Conservation (phyloP, 495 filamentous ascomycete species). For the Aspergillus sparsus region DNA sequence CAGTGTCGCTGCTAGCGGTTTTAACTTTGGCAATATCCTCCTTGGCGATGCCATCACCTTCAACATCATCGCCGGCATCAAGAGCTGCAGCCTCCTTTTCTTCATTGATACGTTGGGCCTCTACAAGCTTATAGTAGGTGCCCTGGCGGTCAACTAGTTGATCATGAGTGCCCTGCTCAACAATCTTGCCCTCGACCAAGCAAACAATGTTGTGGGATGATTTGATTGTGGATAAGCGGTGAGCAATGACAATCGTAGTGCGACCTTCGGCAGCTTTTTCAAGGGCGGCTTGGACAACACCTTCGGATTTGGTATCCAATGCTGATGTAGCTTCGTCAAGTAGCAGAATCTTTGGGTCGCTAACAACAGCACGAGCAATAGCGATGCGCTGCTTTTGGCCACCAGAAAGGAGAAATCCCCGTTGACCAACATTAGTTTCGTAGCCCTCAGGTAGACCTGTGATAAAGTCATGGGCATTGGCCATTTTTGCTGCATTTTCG, state of each 20-base stretch:
- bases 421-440: conserved; percentile 92
- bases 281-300: conserved; percentile 89
- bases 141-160: conserved; percentile 59
- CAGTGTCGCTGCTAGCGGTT: conserved; percentile 34
- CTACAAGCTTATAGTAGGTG: conserved; percentile 76
- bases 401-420: conserved; percentile 87
- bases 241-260: conserved; percentile 95
- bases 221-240: conserved; percentile 91
- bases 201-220: conserved; percentile 95
- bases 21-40: conserved; percentile 33
- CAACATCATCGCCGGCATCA: conserved; percentile 33
- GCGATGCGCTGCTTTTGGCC: conserved; percentile 96
- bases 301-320: conserved; percentile 94
- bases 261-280: conserved; percentile 85
- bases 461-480: conserved; percentile 94
- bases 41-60: conserved; percentile 32
- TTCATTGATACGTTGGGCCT: conserved; percentile 75
- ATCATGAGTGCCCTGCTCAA: conserved; percentile 87
- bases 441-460: conserved; percentile 81
- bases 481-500: conserved; percentile 79
- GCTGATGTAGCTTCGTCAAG: conserved; percentile 95
- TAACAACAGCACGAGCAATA: conserved; percentile 86
- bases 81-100: conserved; percentile 56
- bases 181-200: conserved; percentile 77
- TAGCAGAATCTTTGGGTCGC: conserved; percentile 91